Conservation (phyloP, 495 filamentous ascomycete species). For the Apiosordaria backusii region DNA sequence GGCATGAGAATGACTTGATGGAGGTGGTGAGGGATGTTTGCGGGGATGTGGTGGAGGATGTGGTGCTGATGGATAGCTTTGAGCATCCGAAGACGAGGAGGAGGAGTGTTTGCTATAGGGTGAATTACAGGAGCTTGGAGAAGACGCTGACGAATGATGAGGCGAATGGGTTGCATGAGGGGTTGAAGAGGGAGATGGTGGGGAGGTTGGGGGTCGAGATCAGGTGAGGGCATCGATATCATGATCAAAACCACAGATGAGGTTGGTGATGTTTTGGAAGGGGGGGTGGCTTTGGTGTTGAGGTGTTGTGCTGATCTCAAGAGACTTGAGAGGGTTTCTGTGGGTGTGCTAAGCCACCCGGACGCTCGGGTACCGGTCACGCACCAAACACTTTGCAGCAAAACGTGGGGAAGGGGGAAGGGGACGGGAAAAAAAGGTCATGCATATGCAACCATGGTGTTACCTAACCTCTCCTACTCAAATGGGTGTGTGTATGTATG, state of each 20-base stretch:
- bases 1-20: slow-evolving; percentile 97
- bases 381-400: background rate
- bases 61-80: slow-evolving; percentile 75
- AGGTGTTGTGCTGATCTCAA: background rate
- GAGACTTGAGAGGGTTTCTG: background rate
- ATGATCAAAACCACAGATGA: background rate
- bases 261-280: no score
- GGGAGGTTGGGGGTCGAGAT: slow-evolving; percentile 75
- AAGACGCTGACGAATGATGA: slow-evolving; percentile 79
- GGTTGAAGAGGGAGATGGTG: slow-evolving; percentile 59
- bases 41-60: slow-evolving; percentile 83
- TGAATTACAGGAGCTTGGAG: slow-evolving; percentile 89
- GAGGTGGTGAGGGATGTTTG: slow-evolving; percentile 78
- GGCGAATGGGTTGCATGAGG: slow-evolving; percentile 69
- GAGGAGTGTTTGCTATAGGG: slow-evolving; percentile 84
- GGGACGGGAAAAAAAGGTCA: background rate
- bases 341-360: background rate
- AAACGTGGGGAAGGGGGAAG: background rate
- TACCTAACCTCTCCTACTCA: background rate
- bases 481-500: background rate
- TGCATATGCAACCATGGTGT: background rate
- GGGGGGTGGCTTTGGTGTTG: background rate
- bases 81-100: slow-evolving; percentile 79
- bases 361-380: background rate
- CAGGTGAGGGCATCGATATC: slow-evolving; percentile 56